These are phyloP conservation scores for Nothophaeocryptopus gaeumannii DNA, from an alignment of 2,329 filamentous ascomycete genomes.

Conservation along the genomic window DNA sequence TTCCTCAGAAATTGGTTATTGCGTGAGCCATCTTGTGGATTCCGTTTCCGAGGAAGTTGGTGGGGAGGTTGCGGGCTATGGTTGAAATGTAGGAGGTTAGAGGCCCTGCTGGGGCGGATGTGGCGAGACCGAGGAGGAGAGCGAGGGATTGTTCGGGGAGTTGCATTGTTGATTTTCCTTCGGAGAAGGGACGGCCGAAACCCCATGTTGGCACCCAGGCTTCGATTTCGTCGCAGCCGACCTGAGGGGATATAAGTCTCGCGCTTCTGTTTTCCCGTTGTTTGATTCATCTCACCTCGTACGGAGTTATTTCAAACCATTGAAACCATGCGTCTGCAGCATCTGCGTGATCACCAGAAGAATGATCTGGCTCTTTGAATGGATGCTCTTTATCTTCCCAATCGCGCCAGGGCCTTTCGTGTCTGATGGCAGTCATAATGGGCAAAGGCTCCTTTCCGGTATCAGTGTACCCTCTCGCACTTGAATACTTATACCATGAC, in stretches of 20 bases:
- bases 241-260: no score
- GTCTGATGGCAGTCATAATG: constrained; percentile 30
- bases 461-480: constrained; percentile 27
- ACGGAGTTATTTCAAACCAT: constrained; percentile 37
- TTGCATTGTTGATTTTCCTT: constrained; percentile 33
- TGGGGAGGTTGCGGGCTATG: constrained; percentile 33
- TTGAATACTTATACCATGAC: constrained; percentile 33
- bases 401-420: constrained; percentile 32
- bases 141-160: constrained; percentile 37
- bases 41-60: constrained; percentile 32
- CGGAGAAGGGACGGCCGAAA: constrained; percentile 35
- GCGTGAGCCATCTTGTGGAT: constrained; percentile 28
- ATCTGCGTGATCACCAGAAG: constrained; percentile 28
- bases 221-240: constrained; percentile 36
- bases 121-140: constrained; percentile 33
- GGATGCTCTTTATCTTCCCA: constrained; percentile 30
- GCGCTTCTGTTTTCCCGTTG: no score
- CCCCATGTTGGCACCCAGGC: constrained; percentile 38
- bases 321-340: constrained; percentile 39
- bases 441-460: constrained; percentile 27
- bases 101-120: constrained; percentile 35
- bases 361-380: constrained; percentile 28
- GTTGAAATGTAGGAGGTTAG: constrained; percentile 35
- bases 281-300: constrained; percentile 25
- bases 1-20: constrained; percentile 34